Evolutionary conservation across 1,284 basidiomycete species (phyloP), one percentile per base, ranked within the genome.

Genomic region (Ceratobasidium sp.): DNA sequence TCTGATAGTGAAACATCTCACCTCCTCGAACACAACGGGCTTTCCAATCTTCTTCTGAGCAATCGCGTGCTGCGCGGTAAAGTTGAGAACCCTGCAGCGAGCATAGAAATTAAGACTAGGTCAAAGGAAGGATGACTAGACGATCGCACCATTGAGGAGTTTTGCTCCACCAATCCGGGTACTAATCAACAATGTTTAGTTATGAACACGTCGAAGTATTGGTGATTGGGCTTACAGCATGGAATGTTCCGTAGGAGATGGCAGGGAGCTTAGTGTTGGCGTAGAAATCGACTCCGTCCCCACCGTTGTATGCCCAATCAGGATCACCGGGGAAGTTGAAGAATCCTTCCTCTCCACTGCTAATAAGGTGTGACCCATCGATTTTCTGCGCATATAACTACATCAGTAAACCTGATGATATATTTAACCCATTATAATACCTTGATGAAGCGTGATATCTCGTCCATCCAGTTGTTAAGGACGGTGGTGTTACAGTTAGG

Each of bases 1-100:
- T 4, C 26, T 26, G 17, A 28, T 15, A 3, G 23, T 42, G 28
- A 12, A 33, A 15, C 38, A n/a, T 42, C 73, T 46, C 33, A 80
- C 79, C 78, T 81, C 80, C 33, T 81, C 80, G 6, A 77, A 70
- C 17, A 81, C 74, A n/a, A 81, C 78, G 23, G 80, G 80, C 68
- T 81, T 81, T 1, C 69, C 74, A 44, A 80, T 71, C 56, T 81
- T 81, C 64, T 78, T 69, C 59, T 78, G 76, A 26, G 77, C 54
- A 23, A 77, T 69, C 17, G 50, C 78, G 71, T 81, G 80, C 42
- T 78, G 78, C 26, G 50, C 65, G 15, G 77, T 80, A 28, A 75
- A 80, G 56, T 80, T 67, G n/a, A 75, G 70, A 23, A 68, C 79
- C 79, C 79, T 74, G 46, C 1, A 50, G 13, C 6, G 15, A 4